Evolutionary conservation across 1,139 yeast species (phyloP).

Genomic region (Candida glucosophila): DNA sequence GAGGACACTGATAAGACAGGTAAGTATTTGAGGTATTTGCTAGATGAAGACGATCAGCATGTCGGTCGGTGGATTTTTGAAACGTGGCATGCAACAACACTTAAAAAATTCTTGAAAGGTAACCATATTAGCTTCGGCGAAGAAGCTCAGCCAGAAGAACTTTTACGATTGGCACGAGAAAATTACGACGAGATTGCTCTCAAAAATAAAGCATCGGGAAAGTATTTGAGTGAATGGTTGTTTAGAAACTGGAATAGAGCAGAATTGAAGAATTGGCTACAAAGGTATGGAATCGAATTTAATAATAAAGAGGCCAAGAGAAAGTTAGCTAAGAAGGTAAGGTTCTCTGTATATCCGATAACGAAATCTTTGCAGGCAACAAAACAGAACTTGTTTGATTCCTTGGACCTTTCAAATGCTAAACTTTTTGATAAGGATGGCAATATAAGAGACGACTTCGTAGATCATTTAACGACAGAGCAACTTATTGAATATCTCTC

Average conservation of each 20-base stretch:
- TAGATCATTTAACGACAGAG: slow-evolving; percentile 29
- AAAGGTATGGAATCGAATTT: slow-evolving; percentile 33
- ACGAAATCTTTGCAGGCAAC: slow-evolving; percentile 24
- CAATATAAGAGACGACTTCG: slow-evolving; percentile 32
- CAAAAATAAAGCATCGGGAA: slow-evolving; percentile 28
- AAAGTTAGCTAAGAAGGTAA: slow-evolving; percentile 33
- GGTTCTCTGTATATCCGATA: slow-evolving; percentile 32
- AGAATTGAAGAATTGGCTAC: slow-evolving; percentile 39
- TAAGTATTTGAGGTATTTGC: neutral
- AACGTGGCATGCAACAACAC: slow-evolving; percentile 34
- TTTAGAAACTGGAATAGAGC: slow-evolving; percentile 38
- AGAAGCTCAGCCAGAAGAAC: slow-evolving; percentile 20
- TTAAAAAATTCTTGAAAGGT: slow-evolving; percentile 26
- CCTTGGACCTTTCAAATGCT: slow-evolving; percentile 25
- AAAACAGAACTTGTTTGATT: slow-evolving; percentile 28
- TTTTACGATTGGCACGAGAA: slow-evolving; percentile 27
- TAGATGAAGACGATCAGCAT: slow-evolving; percentile 7
- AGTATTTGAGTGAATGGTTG: slow-evolving; percentile 43
- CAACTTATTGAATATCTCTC: slow-evolving; percentile 25
- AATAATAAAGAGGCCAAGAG: slow-evolving; percentile 29
- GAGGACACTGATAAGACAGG: too few species aligned
- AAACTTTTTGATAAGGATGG: slow-evolving; percentile 32
- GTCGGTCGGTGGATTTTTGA: slow-evolving; percentile 33
- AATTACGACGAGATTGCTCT: slow-evolving; percentile 29
- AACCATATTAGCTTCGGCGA: slow-evolving; percentile 22